phyloP scores from a whole-genome alignment of 805 yeast genomes.

The Jamesozyma lodderae region DNA sequence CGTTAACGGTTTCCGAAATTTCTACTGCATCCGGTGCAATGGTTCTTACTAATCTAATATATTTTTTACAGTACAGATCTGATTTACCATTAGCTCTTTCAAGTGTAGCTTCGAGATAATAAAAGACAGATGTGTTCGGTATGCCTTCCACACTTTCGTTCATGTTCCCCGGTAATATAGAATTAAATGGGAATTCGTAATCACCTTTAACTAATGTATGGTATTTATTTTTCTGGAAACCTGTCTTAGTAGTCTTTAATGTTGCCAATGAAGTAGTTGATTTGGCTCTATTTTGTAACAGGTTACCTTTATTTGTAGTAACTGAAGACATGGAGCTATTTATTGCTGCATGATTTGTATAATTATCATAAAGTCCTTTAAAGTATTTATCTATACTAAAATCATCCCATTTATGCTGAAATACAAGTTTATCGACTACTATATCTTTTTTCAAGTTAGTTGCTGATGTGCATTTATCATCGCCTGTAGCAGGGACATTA shows the following conservation, averaged over 20 bases:
- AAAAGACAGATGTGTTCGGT: conserved; percentile 65
- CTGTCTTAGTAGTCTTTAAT: conserved; percentile 17
- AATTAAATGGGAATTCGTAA: conserved; percentile 83
- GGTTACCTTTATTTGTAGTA: background rate
- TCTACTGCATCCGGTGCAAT: conserved; percentile 82
- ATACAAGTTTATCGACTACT: conserved; percentile 52
- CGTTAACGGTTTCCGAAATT: conserved; percentile 82
- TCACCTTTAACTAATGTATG: conserved; percentile 59
- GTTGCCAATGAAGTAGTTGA: conserved; percentile 26
- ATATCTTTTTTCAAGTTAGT: background rate
- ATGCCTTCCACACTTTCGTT: conserved; percentile 88
- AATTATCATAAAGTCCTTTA: conserved; percentile 22
- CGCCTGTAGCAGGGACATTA: conserved; percentile 39
- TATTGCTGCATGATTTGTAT: conserved; percentile 13
- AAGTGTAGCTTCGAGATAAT: conserved; percentile 66
- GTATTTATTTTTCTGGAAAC: conserved; percentile 12
- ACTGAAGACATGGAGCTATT: conserved; percentile 12
- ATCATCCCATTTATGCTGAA: conserved; percentile 73
- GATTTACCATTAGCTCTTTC: conserved; percentile 75
- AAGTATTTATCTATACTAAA: conserved; percentile 42
- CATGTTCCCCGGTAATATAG: conserved; percentile 73
- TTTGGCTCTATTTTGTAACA: conserved; percentile 1
- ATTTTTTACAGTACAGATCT: conserved; percentile 57
- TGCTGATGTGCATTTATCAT: background rate
- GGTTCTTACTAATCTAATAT: conserved; percentile 75